A percentile compares a stretch with the other conserved stretches of the same genome.
phyloP scores from a whole-genome alignment of 441 rosid species.

The Bocquillonia castaneifolia region DNA sequence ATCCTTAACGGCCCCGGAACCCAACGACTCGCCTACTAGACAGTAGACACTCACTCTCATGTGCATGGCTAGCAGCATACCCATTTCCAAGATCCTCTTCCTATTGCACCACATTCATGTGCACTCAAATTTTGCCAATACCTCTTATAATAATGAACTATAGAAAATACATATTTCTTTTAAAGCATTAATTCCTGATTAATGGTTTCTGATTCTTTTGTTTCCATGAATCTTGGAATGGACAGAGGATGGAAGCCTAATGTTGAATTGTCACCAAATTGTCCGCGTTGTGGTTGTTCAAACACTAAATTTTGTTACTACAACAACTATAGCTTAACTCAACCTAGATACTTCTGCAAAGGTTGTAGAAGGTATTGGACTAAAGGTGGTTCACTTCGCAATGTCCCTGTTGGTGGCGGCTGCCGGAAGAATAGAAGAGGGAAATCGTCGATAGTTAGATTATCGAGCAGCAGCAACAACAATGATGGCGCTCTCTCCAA shows the following conservation, averaged over 20 bases:
- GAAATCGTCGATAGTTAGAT: constrained; percentile 35
- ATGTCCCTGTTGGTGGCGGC: constrained; percentile 64
- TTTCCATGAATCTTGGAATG: constrained; percentile 27
- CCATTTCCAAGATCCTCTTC: constrained; percentile 20
- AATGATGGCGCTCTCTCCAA: constrained; percentile 15
- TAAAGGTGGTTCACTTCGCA: constrained; percentile 61
- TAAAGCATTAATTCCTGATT: too few relatives aligned
- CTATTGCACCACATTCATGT: background rate
- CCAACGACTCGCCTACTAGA: constrained; percentile 22
- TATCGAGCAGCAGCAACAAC: too few relatives aligned
- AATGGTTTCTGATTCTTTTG: too few relatives aligned
- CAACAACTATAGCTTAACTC: constrained; percentile 72
- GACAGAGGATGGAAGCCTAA: constrained; percentile 50
- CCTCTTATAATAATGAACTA: too few relatives aligned
- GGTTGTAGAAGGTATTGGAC: constrained; percentile 77
- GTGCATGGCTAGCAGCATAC: constrained; percentile 23
- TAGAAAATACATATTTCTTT: too few relatives aligned
- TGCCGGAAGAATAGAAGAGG: constrained; percentile 54
- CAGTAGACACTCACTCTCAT: too few relatives aligned
- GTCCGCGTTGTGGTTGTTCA: constrained; percentile 66
- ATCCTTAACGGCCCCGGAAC: constrained; percentile 35
- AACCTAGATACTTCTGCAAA: constrained; percentile 68
- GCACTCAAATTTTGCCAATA: background rate
- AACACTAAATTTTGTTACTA: constrained; percentile 69
- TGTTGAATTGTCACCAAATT: constrained; percentile 46